These are phyloP conservation scores for Infundibulicybe gibba DNA, from an alignment of 768 basidiomycete species.

Conservation along the genomic window DNA sequence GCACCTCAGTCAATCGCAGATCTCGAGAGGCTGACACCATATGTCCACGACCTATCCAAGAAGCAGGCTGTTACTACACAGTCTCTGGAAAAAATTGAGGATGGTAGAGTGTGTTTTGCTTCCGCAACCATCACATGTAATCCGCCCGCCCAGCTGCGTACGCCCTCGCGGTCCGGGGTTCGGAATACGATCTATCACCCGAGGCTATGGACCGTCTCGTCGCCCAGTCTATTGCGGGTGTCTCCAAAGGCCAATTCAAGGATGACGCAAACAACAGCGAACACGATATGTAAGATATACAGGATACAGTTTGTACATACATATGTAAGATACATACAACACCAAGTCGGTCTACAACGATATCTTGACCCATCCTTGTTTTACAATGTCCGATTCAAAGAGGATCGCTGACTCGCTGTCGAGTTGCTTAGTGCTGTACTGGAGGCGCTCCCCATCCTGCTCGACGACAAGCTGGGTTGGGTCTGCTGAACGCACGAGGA, in stretches of 20 bases:
- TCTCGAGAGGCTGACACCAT: slow-evolving; percentile 73
- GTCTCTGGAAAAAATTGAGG: slow-evolving; percentile 94
- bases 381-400: slow-evolving; percentile 16
- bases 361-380: slow-evolving; percentile 20
- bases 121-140: slow-evolving; percentile 4
- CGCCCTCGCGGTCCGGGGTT: slow-evolving; percentile 66
- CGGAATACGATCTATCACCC: slow-evolving; percentile 67
- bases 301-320: background rate
- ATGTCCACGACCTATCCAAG: slow-evolving; percentile 71
- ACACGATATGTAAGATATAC: slow-evolving; percentile 11
- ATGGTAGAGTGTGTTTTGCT: slow-evolving; percentile 47
- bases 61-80: slow-evolving; percentile 85
- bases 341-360: background rate
- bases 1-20: slow-evolving; percentile 35
- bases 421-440: slow-evolving; percentile 13
- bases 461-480: slow-evolving; percentile 14
- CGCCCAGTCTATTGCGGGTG: slow-evolving; percentile 38
- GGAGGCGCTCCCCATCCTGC: slow-evolving; percentile 19
- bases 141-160: slow-evolving; percentile 52
- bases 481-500: slow-evolving; percentile 11
- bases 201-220: slow-evolving; percentile 72
- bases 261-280: slow-evolving; percentile 16
- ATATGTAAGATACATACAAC: no score
- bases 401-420: slow-evolving; percentile 9
- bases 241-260: slow-evolving; percentile 9